These are phyloP conservation scores for Sextonia rubra DNA, from an alignment of 164 flowering plant genomes.

Conservation along the genomic window DNA sequence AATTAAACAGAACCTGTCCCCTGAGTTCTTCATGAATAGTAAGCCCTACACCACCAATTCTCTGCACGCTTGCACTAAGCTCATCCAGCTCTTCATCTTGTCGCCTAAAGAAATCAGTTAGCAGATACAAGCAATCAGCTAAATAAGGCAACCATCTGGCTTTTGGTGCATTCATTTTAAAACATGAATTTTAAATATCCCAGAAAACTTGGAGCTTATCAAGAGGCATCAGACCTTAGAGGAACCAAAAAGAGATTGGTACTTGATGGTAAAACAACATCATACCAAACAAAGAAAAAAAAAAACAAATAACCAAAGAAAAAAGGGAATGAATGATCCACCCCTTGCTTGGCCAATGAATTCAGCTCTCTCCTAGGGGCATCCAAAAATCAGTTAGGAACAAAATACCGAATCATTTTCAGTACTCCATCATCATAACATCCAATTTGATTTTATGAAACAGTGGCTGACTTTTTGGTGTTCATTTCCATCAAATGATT, in stretches of 20 bases:
- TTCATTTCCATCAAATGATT: too few relatives aligned
- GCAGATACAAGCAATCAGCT: slow-evolving; percentile 1
- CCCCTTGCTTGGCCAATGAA: too few relatives aligned
- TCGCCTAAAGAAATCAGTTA: slow-evolving; percentile 44
- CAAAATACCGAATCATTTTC: too few relatives aligned
- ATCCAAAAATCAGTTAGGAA: too few relatives aligned
- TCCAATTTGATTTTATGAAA: too few relatives aligned
- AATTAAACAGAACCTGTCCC: slow-evolving; percentile 56
- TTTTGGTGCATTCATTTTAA: background rate
- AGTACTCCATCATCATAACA: too few relatives aligned
- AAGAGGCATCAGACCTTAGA: background rate
- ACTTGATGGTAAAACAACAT: too few relatives aligned
- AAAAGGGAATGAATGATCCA: background rate
- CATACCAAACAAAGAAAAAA: background rate
- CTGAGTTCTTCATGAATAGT: slow-evolving; percentile 95
- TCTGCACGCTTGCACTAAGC: slow-evolving; percentile 84
- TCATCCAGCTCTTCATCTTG: slow-evolving; percentile 97
- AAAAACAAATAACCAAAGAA: background rate
- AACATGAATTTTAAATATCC: background rate
- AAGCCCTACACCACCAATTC: slow-evolving; percentile 91
- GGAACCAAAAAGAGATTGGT: too few relatives aligned
- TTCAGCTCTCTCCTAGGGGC: too few relatives aligned
- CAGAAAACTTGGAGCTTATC: background rate
- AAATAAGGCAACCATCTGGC: background rate
- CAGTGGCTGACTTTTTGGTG: too few relatives aligned